Conservation (phyloP, 345 rosid genomes). For the Bruguiera parviflora region DNA sequence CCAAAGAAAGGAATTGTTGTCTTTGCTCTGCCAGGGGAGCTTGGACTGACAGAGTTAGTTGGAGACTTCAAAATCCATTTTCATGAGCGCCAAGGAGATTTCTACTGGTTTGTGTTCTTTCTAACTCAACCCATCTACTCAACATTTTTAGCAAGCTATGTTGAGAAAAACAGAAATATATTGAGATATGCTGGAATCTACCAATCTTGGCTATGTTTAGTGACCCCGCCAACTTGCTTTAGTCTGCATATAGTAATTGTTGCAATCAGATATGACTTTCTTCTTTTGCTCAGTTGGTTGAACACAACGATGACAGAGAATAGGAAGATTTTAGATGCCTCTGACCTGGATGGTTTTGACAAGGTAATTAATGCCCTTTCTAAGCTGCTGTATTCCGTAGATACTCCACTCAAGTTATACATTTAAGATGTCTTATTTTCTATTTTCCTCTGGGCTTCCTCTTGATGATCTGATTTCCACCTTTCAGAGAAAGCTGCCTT, state of each 20-base stretch:
- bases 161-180: not conserved
- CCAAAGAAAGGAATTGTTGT: constrained; percentile 80
- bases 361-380: constrained; percentile 37
- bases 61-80: constrained; percentile 92
- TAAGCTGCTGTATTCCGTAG: not conserved
- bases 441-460: not conserved
- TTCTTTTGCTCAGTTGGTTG: constrained; percentile 58
- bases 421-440: not conserved
- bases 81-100: constrained; percentile 85
- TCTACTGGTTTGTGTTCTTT: constrained; percentile 61
- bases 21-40: constrained; percentile 90
- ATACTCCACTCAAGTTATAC: not conserved
- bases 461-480: constrained; percentile 2
- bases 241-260: too few relatives aligned
- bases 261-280: too few relatives aligned
- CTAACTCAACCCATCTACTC: not conserved
- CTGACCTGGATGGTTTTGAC: constrained; percentile 85
- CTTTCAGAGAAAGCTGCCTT: constrained; percentile 72
- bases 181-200: too few relatives aligned
- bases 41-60: constrained; percentile 70
- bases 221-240: too few relatives aligned
- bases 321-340: constrained; percentile 51
- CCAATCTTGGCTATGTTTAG: too few relatives aligned
- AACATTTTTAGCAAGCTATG: not conserved
- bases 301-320: constrained; percentile 82